phyloP scores from a whole-genome alignment of 441 rosid genomes.

The Euphorbia schlechtendalii region DNA sequence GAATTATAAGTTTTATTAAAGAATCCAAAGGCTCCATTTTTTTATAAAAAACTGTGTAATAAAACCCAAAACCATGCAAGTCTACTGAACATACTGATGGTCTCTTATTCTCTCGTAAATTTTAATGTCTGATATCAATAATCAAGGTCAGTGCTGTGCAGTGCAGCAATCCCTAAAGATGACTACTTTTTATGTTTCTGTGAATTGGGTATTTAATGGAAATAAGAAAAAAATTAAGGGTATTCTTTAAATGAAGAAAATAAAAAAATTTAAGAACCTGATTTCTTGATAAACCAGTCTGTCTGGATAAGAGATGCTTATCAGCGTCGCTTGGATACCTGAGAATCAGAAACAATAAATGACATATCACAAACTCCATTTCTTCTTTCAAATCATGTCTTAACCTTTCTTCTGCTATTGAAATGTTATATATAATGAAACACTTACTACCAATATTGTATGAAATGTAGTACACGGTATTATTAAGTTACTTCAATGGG shows the following conservation, averaged over 20 bases:
- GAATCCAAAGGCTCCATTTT: conserved; percentile 16
- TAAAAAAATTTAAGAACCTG: too few relatives aligned
- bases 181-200: conserved; percentile 7
- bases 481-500: too few relatives aligned
- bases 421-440: too few relatives aligned
- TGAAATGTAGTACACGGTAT: too few relatives aligned
- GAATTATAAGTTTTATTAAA: background rate
- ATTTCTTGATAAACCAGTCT: conserved; percentile 93
- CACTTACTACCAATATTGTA: too few relatives aligned
- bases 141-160: conserved; percentile 7
- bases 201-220: background rate
- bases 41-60: background rate
- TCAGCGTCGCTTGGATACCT: conserved; percentile 99
- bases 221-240: too few relatives aligned
- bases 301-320: conserved; percentile 95
- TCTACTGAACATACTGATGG: conserved; percentile 24
- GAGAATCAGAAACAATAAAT: conserved; percentile 72
- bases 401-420: conserved; percentile 3
- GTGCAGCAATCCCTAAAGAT: conserved; percentile 12
- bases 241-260: too few relatives aligned
- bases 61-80: conserved; percentile 30
- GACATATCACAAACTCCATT: background rate
- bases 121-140: background rate
- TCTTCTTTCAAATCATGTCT: too few relatives aligned
- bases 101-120: conserved; percentile 7